Evolutionary conservation across 306 rosid genomes (phyloP).

Genomic region (Phaseolus lunatus): DNA sequence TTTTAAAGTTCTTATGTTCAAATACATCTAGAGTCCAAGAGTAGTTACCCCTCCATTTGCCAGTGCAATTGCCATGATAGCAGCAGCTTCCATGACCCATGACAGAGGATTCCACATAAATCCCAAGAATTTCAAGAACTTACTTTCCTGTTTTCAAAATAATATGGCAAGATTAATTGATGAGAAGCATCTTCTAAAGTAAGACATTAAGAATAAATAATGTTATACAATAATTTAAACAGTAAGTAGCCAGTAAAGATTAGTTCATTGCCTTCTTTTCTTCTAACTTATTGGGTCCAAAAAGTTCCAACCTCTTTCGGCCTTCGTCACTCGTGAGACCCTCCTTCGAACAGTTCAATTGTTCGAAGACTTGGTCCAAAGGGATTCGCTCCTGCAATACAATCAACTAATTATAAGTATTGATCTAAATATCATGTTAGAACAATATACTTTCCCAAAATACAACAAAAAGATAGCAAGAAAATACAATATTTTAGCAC

Average conservation of each 20-base stretch:
- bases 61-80: conserved; percentile 83
- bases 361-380: conserved; percentile 68
- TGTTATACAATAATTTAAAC: not conserved
- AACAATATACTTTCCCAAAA: not conserved
- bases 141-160: conserved; percentile 61
- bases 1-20: not conserved
- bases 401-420: not conserved
- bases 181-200: not conserved
- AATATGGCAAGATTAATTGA: not conserved
- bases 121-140: conserved; percentile 70
- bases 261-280: conserved; percentile 63
- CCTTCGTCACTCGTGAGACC: conserved; percentile 76
- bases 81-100: conserved; percentile 90
- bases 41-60: conserved; percentile 84
- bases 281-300: conserved; percentile 80
- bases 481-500: too few relatives aligned
- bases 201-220: not conserved
- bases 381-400: conserved; percentile 68
- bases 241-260: not conserved
- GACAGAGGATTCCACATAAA: conserved; percentile 93
- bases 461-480: too few relatives aligned
- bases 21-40: conserved; percentile 5
- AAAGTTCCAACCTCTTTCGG: conserved; percentile 58
- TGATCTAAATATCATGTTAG: too few relatives aligned
- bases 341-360: conserved; percentile 62